Evolutionary conservation across 352 stramenopile species (phyloP), one percentile per base, ranked within the genome.

Genomic region (Globisporangium perplexum): DNA sequence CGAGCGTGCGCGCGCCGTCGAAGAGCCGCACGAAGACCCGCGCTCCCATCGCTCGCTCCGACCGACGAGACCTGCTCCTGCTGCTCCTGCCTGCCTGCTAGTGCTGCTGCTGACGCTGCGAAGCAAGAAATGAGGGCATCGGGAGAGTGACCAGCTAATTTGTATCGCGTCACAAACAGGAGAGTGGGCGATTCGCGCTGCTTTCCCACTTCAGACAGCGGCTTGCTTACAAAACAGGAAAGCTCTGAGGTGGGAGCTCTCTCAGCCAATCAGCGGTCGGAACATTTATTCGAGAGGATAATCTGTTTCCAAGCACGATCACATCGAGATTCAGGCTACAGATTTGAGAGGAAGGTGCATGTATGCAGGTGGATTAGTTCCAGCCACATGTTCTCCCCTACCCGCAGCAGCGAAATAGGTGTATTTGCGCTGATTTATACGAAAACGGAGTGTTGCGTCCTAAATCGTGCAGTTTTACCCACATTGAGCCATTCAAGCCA

Each of bases 11-110:
- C 24, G 47, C 53, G 53, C 77, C 72, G 44, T 88, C 75, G 53
- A 83, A 88, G 24, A 90, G 71, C n/a, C 80, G 77, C 56, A 90
- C 80, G 62, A 88, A 90, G 52, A 90, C 80, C 57, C 80, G 80
- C 45, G 77, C 72, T 10, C 53, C 60, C 57, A 63, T 83, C 60
- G 66, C 75, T 28, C 30, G 28, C 20, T 44, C 20, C 6, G 6
- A 15, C n/a, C n/a, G 26, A 5, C 26, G 26, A 30, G 26, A 30
- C n/a, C n/a, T n/a, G n/a, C n/a, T n/a, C n/a, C n/a, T n/a, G n/a
- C n/a, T n/a, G n/a, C n/a, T n/a, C n/a, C n/a, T n/a, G n/a, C n/a
- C n/a, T n/a, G n/a, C n/a, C n/a, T 6, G 26, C 26, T 30, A 2
- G 30, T 7, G 22, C 17, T 53, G 20, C 41, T 42, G 30, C 15